phyloP scores from a whole-genome alignment of 2,329 filamentous ascomycete species.

The Stagonosporopsis tanaceti region DNA sequence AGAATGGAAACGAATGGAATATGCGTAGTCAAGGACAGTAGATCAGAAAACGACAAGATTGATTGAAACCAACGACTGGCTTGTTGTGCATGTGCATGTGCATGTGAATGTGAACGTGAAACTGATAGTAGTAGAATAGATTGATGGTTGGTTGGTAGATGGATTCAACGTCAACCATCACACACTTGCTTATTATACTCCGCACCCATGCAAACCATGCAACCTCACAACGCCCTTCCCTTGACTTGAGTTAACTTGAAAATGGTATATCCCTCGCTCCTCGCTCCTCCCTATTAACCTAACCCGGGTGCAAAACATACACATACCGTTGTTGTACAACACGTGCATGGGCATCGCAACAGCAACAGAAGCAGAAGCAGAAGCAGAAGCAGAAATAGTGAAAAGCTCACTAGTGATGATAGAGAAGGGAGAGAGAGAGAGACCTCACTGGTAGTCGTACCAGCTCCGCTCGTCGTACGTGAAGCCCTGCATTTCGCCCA shows the following conservation, averaged over 20 bases:
- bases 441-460: constrained; percentile 24
- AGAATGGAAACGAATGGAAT: too few species aligned
- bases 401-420: too few species aligned
- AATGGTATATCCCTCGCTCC: constrained; percentile 1
- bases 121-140: too few species aligned
- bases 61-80: too few species aligned
- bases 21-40: too few species aligned
- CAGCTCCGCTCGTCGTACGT: constrained; percentile 39
- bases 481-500: constrained; percentile 27
- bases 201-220: not conserved
- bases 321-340: not conserved
- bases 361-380: not conserved
- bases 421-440: not conserved
- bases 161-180: too few species aligned
- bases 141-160: too few species aligned
- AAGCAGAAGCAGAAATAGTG: not conserved
- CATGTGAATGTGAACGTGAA: too few species aligned
- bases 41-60: too few species aligned
- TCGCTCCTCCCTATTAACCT: not conserved
- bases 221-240: not conserved
- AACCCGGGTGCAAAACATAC: not conserved
- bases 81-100: too few species aligned
- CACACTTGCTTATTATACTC: not conserved
- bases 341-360: not conserved
- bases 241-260: not conserved